phyloP scores from a whole-genome alignment of 2,329 filamentous ascomycete genomes.

The Monilinia vaccinii-corymbosi region DNA sequence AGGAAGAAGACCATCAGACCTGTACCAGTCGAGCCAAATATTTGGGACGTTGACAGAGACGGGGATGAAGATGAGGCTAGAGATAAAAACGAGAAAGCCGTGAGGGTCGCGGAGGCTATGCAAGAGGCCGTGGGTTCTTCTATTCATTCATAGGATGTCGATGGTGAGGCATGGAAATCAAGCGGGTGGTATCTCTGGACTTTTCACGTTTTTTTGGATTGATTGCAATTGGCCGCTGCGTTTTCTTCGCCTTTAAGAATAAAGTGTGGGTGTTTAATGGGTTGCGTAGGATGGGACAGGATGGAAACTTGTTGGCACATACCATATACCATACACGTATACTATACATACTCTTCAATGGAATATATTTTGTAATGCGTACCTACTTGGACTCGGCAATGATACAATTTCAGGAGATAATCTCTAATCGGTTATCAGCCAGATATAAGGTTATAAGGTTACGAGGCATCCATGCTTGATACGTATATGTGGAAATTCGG shows the following conservation, averaged over 20 bases:
- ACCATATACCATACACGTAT: neutral
- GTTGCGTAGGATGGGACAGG: neutral
- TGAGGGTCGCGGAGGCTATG: slow-evolving; percentile 4
- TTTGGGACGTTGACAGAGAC: neutral
- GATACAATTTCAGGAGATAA: too few relatives aligned
- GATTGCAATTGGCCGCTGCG: neutral
- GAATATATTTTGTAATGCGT: neutral
- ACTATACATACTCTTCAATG: slow-evolving; percentile 1
- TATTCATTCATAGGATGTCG: slow-evolving; percentile 2
- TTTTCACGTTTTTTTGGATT: neutral
- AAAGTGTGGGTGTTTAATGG: neutral
- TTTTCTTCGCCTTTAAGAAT: neutral
- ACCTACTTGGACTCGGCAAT: too few relatives aligned
- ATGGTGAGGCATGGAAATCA: neutral
- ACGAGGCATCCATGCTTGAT: neutral
- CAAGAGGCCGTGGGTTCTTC: slow-evolving; percentile 5
- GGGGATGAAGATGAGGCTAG: neutral
- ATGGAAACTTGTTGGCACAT: neutral
- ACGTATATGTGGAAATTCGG: too few relatives aligned
- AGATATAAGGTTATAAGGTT: neutral
- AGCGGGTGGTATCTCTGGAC: neutral
- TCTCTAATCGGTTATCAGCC: too few relatives aligned
- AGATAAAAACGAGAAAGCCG: neutral
- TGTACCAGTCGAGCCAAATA: neutral
- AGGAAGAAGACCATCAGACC: neutral